Base-by-base conservation (phyloP, 495 filamentous ascomycete genomes). In the Neurospora africana region DNA sequence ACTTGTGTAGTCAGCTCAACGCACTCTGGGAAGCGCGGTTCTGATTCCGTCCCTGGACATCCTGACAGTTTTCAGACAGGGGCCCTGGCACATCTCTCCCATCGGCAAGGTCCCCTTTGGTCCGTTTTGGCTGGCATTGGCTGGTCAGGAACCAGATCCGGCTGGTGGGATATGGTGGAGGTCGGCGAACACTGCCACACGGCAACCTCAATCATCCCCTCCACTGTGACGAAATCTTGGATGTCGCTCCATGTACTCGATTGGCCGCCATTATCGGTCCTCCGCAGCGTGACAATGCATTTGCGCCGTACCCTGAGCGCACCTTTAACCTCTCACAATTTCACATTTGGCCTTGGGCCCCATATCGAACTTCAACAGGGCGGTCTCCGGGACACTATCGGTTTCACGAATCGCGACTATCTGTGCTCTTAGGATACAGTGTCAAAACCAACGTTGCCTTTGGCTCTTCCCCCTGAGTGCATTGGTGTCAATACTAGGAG, bases 161-260 rank as follows among this genome's bases (percentile, higher is more conserved):
- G 53, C 53, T 33, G 27, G 69, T 37, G 44, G 69, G 33, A 67
- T 58, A 35, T 67, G 27, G 44, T 67, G 70, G 70, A 71, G 70
- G 70, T 71, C 70, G 70, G 70, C 70, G 70, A 71, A 71, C 70
- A 58, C 41, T 67, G 21, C 40, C 33, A 23, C 58, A 30, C 37
- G n/a, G 39, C 33, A 43, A 71, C 70, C 53, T 35, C 53, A 65
- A 30, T 27, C 53, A 65, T 19, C 47, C n/a, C 53, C 53, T 33
- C 53, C 27, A 33, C 53, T 65, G 27, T 33, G 53, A 65, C 27
- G 27, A 65, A 65, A 65, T 33, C 53, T 65, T 65, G 21, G 44
- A 53, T 27, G 11, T 5, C 43, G n/a, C 43, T 19, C n/a, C n/a
- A n/a, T n/a, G 43, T 44, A 21, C 21, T 27, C 21, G 44, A 58